Percentiles rank a stretch among this genome's conserved stretches.
Conservation (phyloP, 1,284 basidiomycete genomes). For the Ganoderma lucidum region DNA sequence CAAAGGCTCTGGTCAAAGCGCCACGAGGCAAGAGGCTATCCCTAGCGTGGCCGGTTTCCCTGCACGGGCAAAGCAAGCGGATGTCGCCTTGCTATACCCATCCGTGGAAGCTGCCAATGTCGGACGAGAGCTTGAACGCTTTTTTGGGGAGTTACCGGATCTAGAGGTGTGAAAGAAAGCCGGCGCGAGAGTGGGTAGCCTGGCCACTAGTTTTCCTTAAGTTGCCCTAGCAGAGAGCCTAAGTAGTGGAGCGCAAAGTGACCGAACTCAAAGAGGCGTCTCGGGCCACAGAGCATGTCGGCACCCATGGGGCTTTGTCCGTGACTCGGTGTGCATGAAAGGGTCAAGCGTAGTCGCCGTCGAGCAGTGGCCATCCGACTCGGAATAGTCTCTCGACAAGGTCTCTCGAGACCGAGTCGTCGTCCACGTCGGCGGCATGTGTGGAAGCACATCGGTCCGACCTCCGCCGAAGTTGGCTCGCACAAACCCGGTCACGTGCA, state of each 20-base stretch:
- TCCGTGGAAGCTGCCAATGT: neutral
- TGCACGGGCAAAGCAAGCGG: neutral
- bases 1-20: slow-evolving; percentile 15
- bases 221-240: neutral
- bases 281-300: neutral
- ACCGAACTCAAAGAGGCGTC: neutral
- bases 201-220: neutral
- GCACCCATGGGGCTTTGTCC: neutral
- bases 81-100: neutral
- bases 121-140: neutral
- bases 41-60: neutral
- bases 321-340: neutral
- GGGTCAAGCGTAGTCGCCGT: neutral
- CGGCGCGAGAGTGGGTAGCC: neutral
- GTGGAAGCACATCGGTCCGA: neutral
- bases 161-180: neutral
- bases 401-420: neutral
- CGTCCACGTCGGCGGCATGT: neutral
- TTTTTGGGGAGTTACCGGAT: neutral
- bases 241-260: neutral
- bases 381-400: neutral
- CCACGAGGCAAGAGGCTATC: slow-evolving; percentile 19
- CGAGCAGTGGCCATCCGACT: neutral
- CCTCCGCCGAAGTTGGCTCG: neutral
- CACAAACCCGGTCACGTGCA: neutral